Conservation (phyloP, 176 grass and related monocot species). For the Coix lacrymajobi region DNA sequence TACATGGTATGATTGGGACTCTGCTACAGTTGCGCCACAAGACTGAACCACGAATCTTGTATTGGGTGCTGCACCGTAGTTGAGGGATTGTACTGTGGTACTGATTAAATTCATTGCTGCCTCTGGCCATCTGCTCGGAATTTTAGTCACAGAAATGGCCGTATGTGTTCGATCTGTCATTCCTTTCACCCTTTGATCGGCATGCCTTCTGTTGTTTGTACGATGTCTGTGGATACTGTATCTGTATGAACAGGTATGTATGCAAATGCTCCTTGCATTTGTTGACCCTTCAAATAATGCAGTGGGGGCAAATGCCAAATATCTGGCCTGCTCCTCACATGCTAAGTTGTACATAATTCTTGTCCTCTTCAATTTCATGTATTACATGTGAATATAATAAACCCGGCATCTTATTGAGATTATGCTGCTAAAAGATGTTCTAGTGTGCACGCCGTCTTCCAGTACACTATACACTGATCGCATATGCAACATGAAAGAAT, state of each 20-base stretch:
- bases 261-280: neutral
- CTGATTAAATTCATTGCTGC: slow-evolving; percentile 21
- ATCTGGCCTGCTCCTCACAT: neutral
- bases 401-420: neutral
- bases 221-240: neutral
- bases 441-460: neutral
- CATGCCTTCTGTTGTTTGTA: neutral
- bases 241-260: neutral
- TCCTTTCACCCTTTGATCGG: neutral
- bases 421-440: neutral
- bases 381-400: neutral
- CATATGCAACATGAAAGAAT: neutral
- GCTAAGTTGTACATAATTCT: neutral
- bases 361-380: neutral
- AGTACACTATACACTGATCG: neutral
- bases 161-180: neutral
- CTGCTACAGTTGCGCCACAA: neutral
- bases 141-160: slow-evolving; percentile 39
- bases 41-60: neutral
- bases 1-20: slow-evolving; percentile 79
- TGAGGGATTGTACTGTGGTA: slow-evolving; percentile 24
- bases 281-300: neutral
- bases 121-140: slow-evolving; percentile 29
- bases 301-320: neutral
- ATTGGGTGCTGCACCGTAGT: slow-evolving; percentile 27